These are phyloP conservation scores for Penicillium daleae DNA, from an alignment of 495 filamentous ascomycete genomes.

Conservation along the genomic window DNA sequence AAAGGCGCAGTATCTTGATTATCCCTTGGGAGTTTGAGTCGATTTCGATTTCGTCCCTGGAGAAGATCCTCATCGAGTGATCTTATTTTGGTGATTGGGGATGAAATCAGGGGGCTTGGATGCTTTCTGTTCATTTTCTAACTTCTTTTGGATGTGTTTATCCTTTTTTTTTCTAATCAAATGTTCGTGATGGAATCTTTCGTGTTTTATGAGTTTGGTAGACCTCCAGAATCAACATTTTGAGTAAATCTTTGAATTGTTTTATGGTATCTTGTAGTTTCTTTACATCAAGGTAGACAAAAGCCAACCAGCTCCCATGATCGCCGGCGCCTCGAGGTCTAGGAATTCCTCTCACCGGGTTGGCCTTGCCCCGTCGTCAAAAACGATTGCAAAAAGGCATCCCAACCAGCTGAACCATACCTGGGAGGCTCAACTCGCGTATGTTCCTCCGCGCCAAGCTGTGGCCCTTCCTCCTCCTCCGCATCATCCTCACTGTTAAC, in stretches of 20 bases:
- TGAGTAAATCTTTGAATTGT: neutral
- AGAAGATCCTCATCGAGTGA: constrained; percentile 11
- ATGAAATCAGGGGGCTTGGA: constrained; percentile 17
- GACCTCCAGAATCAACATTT: neutral
- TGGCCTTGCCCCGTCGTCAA: neutral
- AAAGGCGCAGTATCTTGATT: constrained; percentile 36
- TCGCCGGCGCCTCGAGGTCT: neutral
- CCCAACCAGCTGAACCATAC: constrained; percentile 6
- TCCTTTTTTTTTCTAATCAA: constrained; percentile 26
- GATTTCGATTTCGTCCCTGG: constrained; percentile 20
- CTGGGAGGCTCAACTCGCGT: constrained; percentile 13
- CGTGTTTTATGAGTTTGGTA: constrained; percentile 1
- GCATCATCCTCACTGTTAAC: constrained; percentile 7
- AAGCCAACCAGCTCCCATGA: neutral
- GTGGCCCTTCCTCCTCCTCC: neutral
- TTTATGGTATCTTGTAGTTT: constrained; percentile 1
- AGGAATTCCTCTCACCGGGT: neutral
- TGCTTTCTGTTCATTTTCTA: constrained; percentile 2
- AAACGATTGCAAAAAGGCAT: constrained; percentile 10
- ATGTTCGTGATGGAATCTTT: constrained; percentile 28
- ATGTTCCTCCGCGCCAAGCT: constrained; percentile 6
- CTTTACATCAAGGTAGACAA: neutral
- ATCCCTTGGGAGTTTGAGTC: constrained; percentile 31
- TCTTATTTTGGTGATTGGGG: constrained; percentile 19
- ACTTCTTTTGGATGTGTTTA: constrained; percentile 31